Conservation (phyloP, 139 green algal genomes). For the Axilococcus clingmanii region DNA sequence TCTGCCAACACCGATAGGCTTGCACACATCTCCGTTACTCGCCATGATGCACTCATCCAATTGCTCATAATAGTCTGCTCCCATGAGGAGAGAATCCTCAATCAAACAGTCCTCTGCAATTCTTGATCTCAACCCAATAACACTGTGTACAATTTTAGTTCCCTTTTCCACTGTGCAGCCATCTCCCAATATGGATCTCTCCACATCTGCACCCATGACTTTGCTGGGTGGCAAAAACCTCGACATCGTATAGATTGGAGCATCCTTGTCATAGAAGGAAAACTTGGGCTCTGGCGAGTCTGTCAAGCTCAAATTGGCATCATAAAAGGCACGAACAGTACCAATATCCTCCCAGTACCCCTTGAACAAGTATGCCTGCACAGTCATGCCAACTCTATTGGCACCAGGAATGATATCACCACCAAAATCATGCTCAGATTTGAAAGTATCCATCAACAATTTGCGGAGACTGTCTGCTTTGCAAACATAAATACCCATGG, state of each 20-base stretch:
- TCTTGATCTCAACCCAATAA: conserved; percentile 85
- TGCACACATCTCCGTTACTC: conserved; percentile 59
- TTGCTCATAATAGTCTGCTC: conserved; percentile 97
- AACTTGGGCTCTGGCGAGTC: conserved; percentile 73
- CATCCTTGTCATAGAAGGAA: conserved; percentile 67
- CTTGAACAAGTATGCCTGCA: conserved; percentile 70
- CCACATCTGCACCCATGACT: conserved; percentile 36
- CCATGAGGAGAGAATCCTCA: conserved; percentile 74
- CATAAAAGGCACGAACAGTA: conserved; percentile 95
- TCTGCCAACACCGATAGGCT: conserved; percentile 90
- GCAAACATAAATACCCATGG: conserved; percentile 98
- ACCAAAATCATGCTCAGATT: conserved; percentile 73
- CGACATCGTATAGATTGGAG: conserved; percentile 81
- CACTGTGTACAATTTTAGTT: conserved; percentile 69
- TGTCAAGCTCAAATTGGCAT: conserved; percentile 88
- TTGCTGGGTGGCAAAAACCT: conserved; percentile 75
- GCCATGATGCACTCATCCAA: conserved; percentile 55
- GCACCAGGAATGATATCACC: conserved; percentile 78
- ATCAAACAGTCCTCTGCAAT: conserved; percentile 59
- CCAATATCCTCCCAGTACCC: conserved; percentile 92
- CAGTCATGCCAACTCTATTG: conserved; percentile 59
- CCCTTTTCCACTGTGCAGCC: conserved; percentile 66
- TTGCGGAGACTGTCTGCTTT: conserved; percentile 44
- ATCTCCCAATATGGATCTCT: conserved; percentile 60
- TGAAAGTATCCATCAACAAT: conserved; percentile 47